A percentile compares a stretch with the other conserved stretches of the same genome.
Conservation (phyloP, 169 alveolate genomes). For the Cryptosporidium sp. region DNA sequence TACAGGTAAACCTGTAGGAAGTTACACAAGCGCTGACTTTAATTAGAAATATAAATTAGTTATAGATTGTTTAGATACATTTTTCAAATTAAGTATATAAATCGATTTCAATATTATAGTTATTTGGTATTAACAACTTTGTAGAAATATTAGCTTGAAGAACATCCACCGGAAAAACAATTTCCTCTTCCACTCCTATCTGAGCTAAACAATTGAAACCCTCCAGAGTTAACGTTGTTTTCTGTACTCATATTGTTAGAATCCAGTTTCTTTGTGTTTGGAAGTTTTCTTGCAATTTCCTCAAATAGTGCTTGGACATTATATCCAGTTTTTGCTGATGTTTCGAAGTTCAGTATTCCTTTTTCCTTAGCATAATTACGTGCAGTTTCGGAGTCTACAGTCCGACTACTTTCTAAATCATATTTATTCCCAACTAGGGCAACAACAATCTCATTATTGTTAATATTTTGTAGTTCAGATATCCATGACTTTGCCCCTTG, state of each 20-base stretch:
- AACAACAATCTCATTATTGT: slow-evolving; percentile 84
- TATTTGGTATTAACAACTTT: not conserved
- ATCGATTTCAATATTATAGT: not conserved
- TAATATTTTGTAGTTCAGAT: slow-evolving; percentile 85
- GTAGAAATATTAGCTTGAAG: not conserved
- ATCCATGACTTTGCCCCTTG: slow-evolving; percentile 91
- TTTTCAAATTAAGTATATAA: not conserved
- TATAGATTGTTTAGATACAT: not conserved
- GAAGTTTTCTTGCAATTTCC: slow-evolving; percentile 80
- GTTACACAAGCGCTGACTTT: slow-evolving; percentile 30
- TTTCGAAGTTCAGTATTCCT: slow-evolving; percentile 88
- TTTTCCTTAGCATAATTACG: slow-evolving; percentile 89
- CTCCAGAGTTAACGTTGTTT: slow-evolving; percentile 17
- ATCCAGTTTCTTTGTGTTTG: slow-evolving; percentile 40
- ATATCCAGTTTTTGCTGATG: slow-evolving; percentile 92
- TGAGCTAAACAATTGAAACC: slow-evolving; percentile 65
- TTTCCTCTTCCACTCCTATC: slow-evolving; percentile 18
- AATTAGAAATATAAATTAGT: not conserved
- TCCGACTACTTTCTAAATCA: slow-evolving; percentile 87
- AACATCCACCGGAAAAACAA: slow-evolving; percentile 11
- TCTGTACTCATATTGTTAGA: not conserved
- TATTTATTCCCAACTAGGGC: slow-evolving; percentile 91
- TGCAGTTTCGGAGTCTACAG: slow-evolving; percentile 88
- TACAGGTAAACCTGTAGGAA: slow-evolving; percentile 66
- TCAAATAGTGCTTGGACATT: slow-evolving; percentile 89